Evolutionary conservation across 2,329 filamentous ascomycete species (phyloP).

Genomic region (Sporothrix variecibatus): DNA sequence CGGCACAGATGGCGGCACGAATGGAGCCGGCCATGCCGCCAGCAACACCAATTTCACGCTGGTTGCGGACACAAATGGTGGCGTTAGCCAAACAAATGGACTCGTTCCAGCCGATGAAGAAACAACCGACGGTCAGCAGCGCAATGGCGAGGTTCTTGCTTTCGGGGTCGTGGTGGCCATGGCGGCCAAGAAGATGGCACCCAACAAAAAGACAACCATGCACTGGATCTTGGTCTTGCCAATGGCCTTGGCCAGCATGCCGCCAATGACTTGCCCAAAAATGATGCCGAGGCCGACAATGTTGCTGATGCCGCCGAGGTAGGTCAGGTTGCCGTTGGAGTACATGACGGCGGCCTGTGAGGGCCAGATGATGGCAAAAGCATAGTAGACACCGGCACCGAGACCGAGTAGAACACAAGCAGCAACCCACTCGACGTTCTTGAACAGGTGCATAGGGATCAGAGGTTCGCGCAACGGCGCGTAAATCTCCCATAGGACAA

Average conservation of each 20-base stretch:
- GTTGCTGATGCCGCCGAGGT: conserved; percentile 34
- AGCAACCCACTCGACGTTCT: conserved; percentile 39
- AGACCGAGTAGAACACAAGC: conserved; percentile 39
- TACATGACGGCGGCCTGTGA: conserved; percentile 40
- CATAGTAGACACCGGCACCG: conserved; percentile 43
- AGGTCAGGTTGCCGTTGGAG: conserved; percentile 31
- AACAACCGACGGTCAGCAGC: conserved; percentile 38
- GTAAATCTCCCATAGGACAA: conserved; percentile 5
- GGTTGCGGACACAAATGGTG: conserved; percentile 40
- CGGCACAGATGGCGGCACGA: conserved; percentile 40
- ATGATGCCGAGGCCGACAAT: conserved; percentile 37
- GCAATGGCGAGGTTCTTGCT: conserved; percentile 34
- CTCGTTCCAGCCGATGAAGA: conserved; percentile 43
- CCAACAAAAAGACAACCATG: conserved; percentile 35
- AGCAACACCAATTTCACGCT: conserved; percentile 41
- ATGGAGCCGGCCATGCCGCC: conserved; percentile 42
- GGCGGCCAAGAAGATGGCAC: conserved; percentile 38
- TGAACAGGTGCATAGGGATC: conserved; percentile 43
- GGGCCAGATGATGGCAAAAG: conserved; percentile 44
- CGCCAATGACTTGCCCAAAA: conserved; percentile 35
- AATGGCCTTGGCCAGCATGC: conserved; percentile 35
- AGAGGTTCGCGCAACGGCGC: conserved; percentile 40
- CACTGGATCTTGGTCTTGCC: conserved; percentile 39
- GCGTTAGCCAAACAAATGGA: conserved; percentile 40
- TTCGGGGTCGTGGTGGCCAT: conserved; percentile 36